Conservation (phyloP, 2,329 filamentous ascomycete species). For the Dothidotthia symphoricarpi region DNA sequence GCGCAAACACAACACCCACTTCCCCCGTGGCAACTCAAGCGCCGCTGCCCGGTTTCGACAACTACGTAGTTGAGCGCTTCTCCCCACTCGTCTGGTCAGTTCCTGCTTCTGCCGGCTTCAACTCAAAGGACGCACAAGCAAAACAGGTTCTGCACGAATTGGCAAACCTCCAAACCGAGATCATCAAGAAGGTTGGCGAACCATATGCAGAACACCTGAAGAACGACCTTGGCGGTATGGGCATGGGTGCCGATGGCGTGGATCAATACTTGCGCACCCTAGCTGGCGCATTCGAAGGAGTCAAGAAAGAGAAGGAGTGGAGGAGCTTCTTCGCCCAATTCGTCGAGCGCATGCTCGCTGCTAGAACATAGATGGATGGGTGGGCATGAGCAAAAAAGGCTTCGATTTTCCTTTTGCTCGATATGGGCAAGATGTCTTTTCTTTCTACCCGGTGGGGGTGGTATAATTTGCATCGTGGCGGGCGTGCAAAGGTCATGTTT, state of each 20-base stretch:
- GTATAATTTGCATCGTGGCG: no score
- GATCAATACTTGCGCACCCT: conserved; percentile 60
- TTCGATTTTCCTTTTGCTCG: no score
- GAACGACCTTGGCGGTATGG: conserved; percentile 63
- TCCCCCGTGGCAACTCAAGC: conserved; percentile 53
- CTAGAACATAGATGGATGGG: conserved; percentile 10
- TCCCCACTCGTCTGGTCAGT: conserved; percentile 89
- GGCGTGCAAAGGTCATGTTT: no score
- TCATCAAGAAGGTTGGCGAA: conserved; percentile 85
- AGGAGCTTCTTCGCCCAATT: conserved; percentile 48
- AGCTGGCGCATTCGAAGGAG: conserved; percentile 35
- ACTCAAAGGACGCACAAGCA: conserved; percentile 81
- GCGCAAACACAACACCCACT: conserved; percentile 32
- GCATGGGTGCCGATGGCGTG: conserved; percentile 63
- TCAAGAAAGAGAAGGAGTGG: conserved; percentile 45
- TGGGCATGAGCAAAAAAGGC: neutral
- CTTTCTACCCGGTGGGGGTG: no score
- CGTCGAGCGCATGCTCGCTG: conserved; percentile 35
- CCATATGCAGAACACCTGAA: conserved; percentile 72
- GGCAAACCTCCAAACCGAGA: conserved; percentile 79
- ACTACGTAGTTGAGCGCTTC: conserved; percentile 85
- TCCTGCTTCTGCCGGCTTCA: conserved; percentile 74
- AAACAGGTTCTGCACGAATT: conserved; percentile 87
- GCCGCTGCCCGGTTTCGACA: conserved; percentile 80
- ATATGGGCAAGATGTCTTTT: no score